Evolutionary conservation across 2,329 filamentous ascomycete genomes (phyloP), one percentile per base, ranked within the genome.

Genomic region (Neocatenulostroma microsporum): DNA sequence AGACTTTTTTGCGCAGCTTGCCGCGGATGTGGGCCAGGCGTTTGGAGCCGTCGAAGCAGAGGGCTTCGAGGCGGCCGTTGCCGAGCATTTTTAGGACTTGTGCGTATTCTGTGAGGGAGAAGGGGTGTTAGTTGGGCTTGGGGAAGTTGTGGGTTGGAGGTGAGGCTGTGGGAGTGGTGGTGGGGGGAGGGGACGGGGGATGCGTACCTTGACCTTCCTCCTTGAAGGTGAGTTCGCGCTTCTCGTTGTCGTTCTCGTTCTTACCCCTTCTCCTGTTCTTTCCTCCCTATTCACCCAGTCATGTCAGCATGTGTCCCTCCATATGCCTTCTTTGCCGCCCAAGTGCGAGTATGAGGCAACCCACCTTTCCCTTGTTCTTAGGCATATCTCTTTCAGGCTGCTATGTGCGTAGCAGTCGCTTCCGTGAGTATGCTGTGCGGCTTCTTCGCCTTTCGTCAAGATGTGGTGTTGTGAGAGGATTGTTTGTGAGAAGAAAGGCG

Each of bases 301-400:
- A 13, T 14, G 31, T 45, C 36, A 45, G 41, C 34, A 34, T n/a
- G n/a, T n/a, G n/a, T n/a, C n/a, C n/a, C n/a, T n/a, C n/a, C n/a
- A 17, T 29, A 33, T n/a, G 11, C 25, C 21, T 17, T n/a, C 34
- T 9, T 39, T 30, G 13, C 20, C 11, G 19, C n/a, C 5, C 13
- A 9, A 34, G 9, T 24, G 14, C 14, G 4, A 28, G 21, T 18
- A 14, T n/a, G n/a, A n/a, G 31, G n/a, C 14, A 19, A 39, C 75
- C 62, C 73, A 94, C 87, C 73, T 94, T 95, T 88, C 88, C 88
- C 81, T 95, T 95, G 68, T 95, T 95, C 85, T 95, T 95, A 61
- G 88, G 88, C 88, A 95, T 95, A 46, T 68, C 80, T 67, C 54
- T 48, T 44, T 39, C 39, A 50, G 38, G 42, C 45, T 47, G 38